Evolutionary conservation across 257 asterid species (phyloP).

Genomic region (Penstemon eatonii): DNA sequence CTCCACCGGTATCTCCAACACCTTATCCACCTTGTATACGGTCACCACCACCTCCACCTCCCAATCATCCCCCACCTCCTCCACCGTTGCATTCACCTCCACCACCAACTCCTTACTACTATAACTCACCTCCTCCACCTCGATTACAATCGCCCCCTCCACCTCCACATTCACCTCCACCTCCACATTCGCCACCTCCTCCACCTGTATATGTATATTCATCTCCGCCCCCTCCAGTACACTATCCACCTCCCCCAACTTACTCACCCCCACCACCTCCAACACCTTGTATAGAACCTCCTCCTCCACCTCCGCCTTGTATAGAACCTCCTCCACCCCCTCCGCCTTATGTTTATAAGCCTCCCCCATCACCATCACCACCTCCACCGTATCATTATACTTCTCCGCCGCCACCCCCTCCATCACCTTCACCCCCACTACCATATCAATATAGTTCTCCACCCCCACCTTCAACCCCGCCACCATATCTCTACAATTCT

Average conservation of each 20-base stretch:
- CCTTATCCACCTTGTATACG: slow-evolving; percentile 37
- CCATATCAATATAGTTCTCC: slow-evolving; percentile 47
- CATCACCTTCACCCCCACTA: slow-evolving; percentile 67
- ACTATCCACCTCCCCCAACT: slow-evolving; percentile 53
- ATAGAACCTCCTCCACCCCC: slow-evolving; percentile 64
- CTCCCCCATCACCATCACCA: slow-evolving; percentile 51
- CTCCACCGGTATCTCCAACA: slow-evolving; percentile 28
- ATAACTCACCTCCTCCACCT: slow-evolving; percentile 34
- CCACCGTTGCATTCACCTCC: slow-evolving; percentile 41
- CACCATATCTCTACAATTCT: slow-evolving; percentile 40
- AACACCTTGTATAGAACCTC: slow-evolving; percentile 35
- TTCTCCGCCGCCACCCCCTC: slow-evolving; percentile 37
- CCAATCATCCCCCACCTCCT: slow-evolving; percentile 36
- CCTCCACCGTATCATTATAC: slow-evolving; percentile 44
- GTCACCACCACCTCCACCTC: slow-evolving; percentile 39
- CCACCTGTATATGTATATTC: slow-evolving; percentile 35
- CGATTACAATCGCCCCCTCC: slow-evolving; percentile 15
- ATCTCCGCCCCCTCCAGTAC: slow-evolving; percentile 49
- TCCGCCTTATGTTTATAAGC: slow-evolving; percentile 56
- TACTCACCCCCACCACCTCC: slow-evolving; percentile 52
- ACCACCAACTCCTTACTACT: slow-evolving; percentile 43
- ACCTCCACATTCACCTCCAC: slow-evolving; percentile 32
- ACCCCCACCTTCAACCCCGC: slow-evolving; percentile 47
- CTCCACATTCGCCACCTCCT: slow-evolving; percentile 36
- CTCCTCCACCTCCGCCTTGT: slow-evolving; percentile 58